phyloP scores from a whole-genome alignment of 2,329 filamentous ascomycete genomes.

The Plectosphaerella cucumerina region DNA sequence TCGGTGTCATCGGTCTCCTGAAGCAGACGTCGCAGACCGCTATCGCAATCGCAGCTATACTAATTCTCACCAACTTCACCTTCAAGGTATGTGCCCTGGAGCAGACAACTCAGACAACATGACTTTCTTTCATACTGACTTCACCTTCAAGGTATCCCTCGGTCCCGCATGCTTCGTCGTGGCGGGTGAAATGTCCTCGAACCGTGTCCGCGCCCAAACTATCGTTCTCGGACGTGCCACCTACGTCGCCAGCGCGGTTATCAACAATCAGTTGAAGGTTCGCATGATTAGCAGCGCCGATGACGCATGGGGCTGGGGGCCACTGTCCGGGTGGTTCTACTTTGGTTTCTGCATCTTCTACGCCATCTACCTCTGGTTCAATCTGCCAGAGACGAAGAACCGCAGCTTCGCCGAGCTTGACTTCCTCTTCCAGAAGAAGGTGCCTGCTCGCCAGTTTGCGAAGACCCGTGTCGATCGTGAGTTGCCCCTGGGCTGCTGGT shows the following conservation, averaged over 20 bases:
- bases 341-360: constrained; percentile 34
- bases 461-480: neutral
- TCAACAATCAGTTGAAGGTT: constrained; percentile 30
- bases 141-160: constrained; percentile 38
- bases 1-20: constrained; percentile 32
- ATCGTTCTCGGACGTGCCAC: constrained; percentile 36
- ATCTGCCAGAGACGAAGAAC: constrained; percentile 39
- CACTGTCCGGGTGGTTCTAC: constrained; percentile 31
- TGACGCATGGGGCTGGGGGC: constrained; percentile 28
- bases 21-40: constrained; percentile 17
- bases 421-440: constrained; percentile 35
- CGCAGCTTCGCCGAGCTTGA: constrained; percentile 44
- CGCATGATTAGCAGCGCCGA: constrained; percentile 25
- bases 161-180: constrained; percentile 39
- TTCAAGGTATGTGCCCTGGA: too few relatives aligned
- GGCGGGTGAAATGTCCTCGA: constrained; percentile 40
- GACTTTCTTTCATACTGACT: too few relatives aligned
- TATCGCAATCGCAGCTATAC: constrained; percentile 29
- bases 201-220: constrained; percentile 39
- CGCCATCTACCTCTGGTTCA: constrained; percentile 37
- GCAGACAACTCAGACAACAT: too few relatives aligned
- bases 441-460: constrained; percentile 27
- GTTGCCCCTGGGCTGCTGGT: too few relatives aligned
- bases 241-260: constrained; percentile 38
- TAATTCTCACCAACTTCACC: constrained; percentile 36